Evolutionary conservation across 495 filamentous ascomycete species (phyloP).

Genomic region (Aspergillus steynii): DNA sequence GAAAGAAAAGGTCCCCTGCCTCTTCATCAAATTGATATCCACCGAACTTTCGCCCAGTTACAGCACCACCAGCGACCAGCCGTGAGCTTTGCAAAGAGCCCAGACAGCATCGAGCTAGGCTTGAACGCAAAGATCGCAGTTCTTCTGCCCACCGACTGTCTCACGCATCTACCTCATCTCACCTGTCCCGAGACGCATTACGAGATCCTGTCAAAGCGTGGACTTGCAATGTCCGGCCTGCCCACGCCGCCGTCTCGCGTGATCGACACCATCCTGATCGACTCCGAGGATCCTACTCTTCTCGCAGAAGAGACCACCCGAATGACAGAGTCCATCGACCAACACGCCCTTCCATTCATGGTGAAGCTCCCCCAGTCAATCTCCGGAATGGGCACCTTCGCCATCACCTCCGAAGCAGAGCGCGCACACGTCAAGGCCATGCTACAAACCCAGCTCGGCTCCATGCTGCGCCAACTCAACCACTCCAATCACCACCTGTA

Average conservation of each 20-base stretch:
- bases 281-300: neutral
- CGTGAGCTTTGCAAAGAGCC: neutral
- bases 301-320: neutral
- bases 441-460: neutral
- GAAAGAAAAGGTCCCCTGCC: neutral
- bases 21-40: neutral
- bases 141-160: neutral
- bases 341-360: neutral
- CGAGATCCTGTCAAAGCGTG: neutral
- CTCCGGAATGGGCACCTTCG: neutral
- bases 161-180: neutral
- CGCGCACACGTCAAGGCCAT: neutral
- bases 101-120: neutral
- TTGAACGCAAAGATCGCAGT: neutral
- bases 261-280: neutral
- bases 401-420: neutral
- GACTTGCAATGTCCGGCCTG: neutral
- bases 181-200: neutral
- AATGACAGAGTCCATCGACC: neutral
- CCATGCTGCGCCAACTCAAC: neutral
- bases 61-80: neutral
- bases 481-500: neutral
- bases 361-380: neutral
- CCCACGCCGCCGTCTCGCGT: neutral
- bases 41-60: neutral